Base-by-base conservation (phyloP, 371 early-diverging fungal genomes). In the Mortierella polycephala region DNA sequence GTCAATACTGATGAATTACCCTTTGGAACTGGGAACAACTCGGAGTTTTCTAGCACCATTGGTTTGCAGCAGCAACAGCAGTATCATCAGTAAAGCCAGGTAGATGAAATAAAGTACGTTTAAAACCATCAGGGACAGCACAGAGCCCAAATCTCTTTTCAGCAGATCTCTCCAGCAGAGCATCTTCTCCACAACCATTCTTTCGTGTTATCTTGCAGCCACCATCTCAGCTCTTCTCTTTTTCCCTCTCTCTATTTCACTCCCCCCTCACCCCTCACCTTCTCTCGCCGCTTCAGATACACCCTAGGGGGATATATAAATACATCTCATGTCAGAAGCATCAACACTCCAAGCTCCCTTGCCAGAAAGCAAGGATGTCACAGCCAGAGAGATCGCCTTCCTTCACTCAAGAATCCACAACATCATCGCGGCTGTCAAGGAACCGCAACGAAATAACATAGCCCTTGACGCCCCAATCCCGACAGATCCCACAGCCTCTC, bases 331-430 rank as follows among this genome's bases (percentile, higher is more conserved):
- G 57, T 47, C 50, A 16, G 57, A 57, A 10, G 45, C 56, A 13
- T 63, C 58, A 11, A 58, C 58, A 53, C 30, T 2, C 30, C 30
- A 53, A 30, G 47, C 57, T 12, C 47, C 67, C 5, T 52, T 49
- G 39, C 55, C 69, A 13, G 49, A 42, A 23, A 60, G 69, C 59
- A 63, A 80, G 40, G 73, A 81, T 54, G 71, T 74, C 50, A 77
- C 82, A 16, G 68, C 77, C 9, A 77, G 82, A 54, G 83, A 85
- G 64, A 86, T 87, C 69, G 81, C 85, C 40, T 80, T 81, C 41
- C 75, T 87, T 0, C 86, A 87, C 58, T 82, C 85, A 7, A 82
- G 83, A 44, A 62, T 87, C 39, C 83, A 86, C 61, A 82, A 85
- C 18, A 83, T 81, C 46, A 85, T 85, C 64, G 84, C 84, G 45